These are phyloP conservation scores for Quercus alba DNA, from an alignment of 306 rosid species.

Conservation along the genomic window DNA sequence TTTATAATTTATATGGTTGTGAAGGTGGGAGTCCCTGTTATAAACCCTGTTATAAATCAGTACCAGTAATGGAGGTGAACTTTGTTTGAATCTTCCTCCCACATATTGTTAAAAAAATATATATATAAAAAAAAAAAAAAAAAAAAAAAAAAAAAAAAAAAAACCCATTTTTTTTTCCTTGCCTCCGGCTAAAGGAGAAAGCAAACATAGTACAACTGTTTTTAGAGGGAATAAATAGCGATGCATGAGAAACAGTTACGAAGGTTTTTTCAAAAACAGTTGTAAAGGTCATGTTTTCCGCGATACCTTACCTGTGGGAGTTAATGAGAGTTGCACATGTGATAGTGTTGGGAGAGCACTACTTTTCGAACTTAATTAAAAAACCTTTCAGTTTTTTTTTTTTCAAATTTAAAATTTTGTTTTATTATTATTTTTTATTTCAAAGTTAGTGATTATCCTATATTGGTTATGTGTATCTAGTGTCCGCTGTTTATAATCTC, in stretches of 20 bases:
- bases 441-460: too few relatives aligned
- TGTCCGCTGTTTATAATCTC: rapidly evolving
- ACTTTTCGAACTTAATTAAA: neutral
- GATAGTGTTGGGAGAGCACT: neutral
- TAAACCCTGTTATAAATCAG: neutral
- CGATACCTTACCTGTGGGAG: neutral
- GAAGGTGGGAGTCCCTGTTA: neutral
- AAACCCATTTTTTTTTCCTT: neutral
- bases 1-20: neutral
- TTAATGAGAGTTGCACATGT: neutral
- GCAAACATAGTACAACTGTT: neutral
- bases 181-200: neutral
- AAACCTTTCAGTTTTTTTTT: too few relatives aligned
- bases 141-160: too few relatives aligned
- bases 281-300: neutral
- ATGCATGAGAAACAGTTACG: neutral
- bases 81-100: too few relatives aligned
- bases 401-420: too few relatives aligned
- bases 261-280: neutral
- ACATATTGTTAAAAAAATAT: too few relatives aligned
- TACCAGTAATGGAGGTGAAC: too few relatives aligned
- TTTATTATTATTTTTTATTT: too few relatives aligned
- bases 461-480: too few relatives aligned
- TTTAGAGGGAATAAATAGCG: neutral
- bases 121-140: too few relatives aligned